Percentiles rank a stretch among this genome's conserved stretches.
phyloP scores from a whole-genome alignment of 2,329 filamentous ascomycete genomes.

The Exophiala aquamarina region DNA sequence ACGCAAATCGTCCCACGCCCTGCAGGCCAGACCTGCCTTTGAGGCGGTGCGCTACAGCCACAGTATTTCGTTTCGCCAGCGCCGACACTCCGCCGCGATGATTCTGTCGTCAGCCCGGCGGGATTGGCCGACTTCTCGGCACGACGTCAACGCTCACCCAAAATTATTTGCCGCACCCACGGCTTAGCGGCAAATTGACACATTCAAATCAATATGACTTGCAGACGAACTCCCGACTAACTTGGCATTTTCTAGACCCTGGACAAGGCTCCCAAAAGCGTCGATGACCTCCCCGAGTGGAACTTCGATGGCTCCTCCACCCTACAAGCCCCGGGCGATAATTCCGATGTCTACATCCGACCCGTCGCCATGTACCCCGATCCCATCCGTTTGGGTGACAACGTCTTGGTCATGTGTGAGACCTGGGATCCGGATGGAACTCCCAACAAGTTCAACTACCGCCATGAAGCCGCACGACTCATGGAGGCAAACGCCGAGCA shows the following conservation, averaged over 20 bases:
- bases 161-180: conserved; percentile 3
- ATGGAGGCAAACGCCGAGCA: conserved; percentile 84
- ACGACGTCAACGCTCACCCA: conserved; percentile 1
- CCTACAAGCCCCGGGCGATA: conserved; percentile 86
- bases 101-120: background rate
- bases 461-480: conserved; percentile 83
- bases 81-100: too few relatives aligned
- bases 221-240: conserved; percentile 15
- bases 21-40: too few relatives aligned
- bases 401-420: conserved; percentile 92
- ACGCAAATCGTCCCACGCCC: too few relatives aligned
- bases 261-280: conserved; percentile 54
- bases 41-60: too few relatives aligned
- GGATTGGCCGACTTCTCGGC: conserved; percentile 3
- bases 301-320: conserved; percentile 90
- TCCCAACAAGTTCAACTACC: conserved; percentile 98
- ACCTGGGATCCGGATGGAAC: conserved; percentile 92
- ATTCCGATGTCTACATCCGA: conserved; percentile 96
- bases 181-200: conserved; percentile 20
- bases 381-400: conserved; percentile 84
- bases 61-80: too few relatives aligned
- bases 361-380: conserved; percentile 87
- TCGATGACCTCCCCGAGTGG: conserved; percentile 73
- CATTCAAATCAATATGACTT: conserved; percentile 19
- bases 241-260: conserved; percentile 56